Evolutionary conservation across 345 rosid genomes (phyloP), one percentile per base, ranked within the genome.

Genomic region (Syzygium aromaticum): DNA sequence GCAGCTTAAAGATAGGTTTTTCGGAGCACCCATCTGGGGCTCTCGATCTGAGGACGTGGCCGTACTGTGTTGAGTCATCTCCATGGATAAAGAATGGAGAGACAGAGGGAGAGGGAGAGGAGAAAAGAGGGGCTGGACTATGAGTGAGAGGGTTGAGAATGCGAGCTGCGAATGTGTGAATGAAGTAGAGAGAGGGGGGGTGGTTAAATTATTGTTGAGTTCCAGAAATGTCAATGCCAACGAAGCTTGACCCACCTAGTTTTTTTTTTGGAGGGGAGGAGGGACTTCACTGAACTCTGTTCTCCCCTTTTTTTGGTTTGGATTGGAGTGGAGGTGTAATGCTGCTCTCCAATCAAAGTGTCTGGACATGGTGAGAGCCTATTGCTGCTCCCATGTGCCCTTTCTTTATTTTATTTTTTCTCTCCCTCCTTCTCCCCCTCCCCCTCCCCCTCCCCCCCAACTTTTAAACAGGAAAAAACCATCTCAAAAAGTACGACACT

Each of bases 181-280:
- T 78, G 38, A 40, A 78, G 30, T 51, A 15, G 53, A 63, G 77
- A 21, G 64, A 8, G 73, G 46, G 77, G 77, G 25, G 7, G 88
- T 28, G 7, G 86, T 56, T 67, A 86, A 87, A 80, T 88, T 88
- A 85, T 88, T 89, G 89, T 82, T 38, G 84, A 73, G 90, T 77
- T 92, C 73, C 28, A 86, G 90, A 88, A 89, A 92, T 89, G 93
- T 90, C 91, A 91, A 92, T 91, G 93, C 90, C 94, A 90, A 89
- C 91, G 89, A 87, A 91, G 93, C 84, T 49, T 88, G 92, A 84
- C 85, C 93, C 89, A 21, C 82, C 49, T 0, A 23, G 8, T 43
- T 57, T 27, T 51, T 19, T 77, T 16, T 28, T 28, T 7, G 40
- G 40, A 19, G 56, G 46, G 86, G 86, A 11, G 63, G 16, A 8